These are phyloP conservation scores for Entamoeba moshkovskii DNA, from an alignment of 208 protist genomes.

Conservation along the genomic window DNA sequence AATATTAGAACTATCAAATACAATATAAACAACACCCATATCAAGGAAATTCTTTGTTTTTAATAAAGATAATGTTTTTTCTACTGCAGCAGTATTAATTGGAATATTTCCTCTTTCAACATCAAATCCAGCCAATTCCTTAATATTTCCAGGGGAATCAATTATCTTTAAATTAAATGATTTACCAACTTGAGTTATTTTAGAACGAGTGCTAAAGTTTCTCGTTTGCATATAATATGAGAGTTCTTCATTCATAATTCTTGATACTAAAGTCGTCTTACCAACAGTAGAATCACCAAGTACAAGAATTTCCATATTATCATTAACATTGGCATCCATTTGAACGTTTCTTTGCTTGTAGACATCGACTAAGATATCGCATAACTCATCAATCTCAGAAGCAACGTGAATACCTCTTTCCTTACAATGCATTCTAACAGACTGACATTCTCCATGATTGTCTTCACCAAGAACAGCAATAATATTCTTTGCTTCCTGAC, in stretches of 20 bases:
- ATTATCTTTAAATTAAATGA: background rate
- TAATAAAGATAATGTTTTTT: background rate
- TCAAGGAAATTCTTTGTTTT: background rate
- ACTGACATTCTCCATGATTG: background rate
- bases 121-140: background rate
- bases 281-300: background rate
- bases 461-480: background rate
- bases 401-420: background rate
- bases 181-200: background rate
- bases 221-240: background rate
- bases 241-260: background rate
- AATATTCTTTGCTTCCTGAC: background rate
- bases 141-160: background rate
- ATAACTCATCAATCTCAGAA: background rate
- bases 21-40: background rate
- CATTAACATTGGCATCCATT: background rate
- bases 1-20: background rate
- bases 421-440: background rate
- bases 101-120: background rate
- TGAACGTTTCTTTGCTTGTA: background rate
- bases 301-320: background rate
- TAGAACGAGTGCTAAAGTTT: background rate
- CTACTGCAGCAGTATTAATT: background rate
- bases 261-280: background rate
- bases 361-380: background rate